These are phyloP conservation scores for Cyanidiococcus yangmingshanensis DNA, from an alignment of 23 red algal genomes.

Conservation along the genomic window DNA sequence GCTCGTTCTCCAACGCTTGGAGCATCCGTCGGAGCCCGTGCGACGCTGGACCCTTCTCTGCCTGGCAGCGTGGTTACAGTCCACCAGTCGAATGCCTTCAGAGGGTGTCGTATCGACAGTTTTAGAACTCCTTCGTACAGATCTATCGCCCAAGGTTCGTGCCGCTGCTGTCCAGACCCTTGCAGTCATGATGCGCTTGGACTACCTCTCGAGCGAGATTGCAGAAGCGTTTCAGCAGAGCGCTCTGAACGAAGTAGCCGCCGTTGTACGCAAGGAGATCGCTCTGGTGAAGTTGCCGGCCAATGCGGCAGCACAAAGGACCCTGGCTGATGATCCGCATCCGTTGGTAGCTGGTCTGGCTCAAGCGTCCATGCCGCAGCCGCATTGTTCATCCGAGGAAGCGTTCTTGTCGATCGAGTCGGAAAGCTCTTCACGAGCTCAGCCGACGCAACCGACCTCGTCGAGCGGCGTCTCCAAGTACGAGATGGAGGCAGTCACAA, in stretches of 20 bases:
- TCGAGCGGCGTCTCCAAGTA: too few species aligned
- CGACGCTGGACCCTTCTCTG: constrained; percentile 15
- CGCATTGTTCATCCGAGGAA: too few species aligned
- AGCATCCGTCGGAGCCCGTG: constrained; percentile 5
- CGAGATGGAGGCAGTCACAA: too few species aligned
- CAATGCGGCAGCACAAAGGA: neutral
- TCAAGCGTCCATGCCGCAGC: neutral
- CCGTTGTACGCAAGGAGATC: neutral
- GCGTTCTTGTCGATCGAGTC: too few species aligned
- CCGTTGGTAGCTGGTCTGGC: neutral
- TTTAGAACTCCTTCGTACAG: neutral
- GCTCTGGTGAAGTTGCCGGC: neutral
- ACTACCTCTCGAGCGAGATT: neutral
- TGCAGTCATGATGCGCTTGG: neutral
- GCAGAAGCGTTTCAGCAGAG: neutral
- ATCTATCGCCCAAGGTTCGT: neutral
- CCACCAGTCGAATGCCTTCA: neutral
- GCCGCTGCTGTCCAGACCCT: neutral
- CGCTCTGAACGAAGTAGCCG: constrained; percentile 12
- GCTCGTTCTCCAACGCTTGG: constrained; percentile 5
- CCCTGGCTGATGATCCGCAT: neutral
- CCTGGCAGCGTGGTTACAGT: neutral
- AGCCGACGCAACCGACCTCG: too few species aligned
- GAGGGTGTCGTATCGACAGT: neutral
- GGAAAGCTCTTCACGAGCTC: too few species aligned